phyloP scores from a whole-genome alignment of 306 rosid species.

The Inga laurina region DNA sequence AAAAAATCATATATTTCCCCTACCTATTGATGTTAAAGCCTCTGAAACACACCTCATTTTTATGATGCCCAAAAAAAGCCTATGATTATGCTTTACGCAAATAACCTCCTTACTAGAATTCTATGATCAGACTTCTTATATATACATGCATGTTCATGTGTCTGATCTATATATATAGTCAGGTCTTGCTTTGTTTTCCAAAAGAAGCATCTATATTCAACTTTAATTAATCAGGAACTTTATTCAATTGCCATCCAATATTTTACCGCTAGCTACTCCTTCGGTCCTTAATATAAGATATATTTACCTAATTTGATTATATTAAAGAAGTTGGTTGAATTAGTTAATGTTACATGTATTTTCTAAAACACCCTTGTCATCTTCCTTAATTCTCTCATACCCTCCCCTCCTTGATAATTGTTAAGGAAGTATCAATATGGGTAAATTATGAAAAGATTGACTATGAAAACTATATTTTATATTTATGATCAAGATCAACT shows the following conservation, averaged over 20 bases:
- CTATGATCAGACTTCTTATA: background rate
- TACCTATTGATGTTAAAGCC: background rate
- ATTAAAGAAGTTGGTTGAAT: no score
- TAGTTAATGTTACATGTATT: no score
- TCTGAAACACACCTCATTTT: background rate
- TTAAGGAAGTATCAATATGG: no score
- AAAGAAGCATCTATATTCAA: background rate
- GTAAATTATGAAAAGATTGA: no score
- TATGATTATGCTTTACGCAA: slow-evolving; percentile 23
- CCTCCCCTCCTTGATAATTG: no score
- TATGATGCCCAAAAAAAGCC: background rate
- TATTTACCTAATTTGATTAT: no score
- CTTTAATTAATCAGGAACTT: background rate
- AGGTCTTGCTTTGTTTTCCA: background rate
- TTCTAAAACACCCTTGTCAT: no score
- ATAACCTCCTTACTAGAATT: background rate
- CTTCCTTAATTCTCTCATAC: no score
- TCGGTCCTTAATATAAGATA: no score
- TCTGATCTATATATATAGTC: background rate
- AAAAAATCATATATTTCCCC: background rate
- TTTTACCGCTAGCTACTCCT: background rate
- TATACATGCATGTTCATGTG: background rate
- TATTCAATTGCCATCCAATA: background rate
- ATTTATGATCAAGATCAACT: no score
- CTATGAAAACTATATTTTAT: no score